Evolutionary conservation across 805 yeast genomes (phyloP), one percentile per base, ranked within the genome.

Genomic region (Saturnispora serradocipensis): DNA sequence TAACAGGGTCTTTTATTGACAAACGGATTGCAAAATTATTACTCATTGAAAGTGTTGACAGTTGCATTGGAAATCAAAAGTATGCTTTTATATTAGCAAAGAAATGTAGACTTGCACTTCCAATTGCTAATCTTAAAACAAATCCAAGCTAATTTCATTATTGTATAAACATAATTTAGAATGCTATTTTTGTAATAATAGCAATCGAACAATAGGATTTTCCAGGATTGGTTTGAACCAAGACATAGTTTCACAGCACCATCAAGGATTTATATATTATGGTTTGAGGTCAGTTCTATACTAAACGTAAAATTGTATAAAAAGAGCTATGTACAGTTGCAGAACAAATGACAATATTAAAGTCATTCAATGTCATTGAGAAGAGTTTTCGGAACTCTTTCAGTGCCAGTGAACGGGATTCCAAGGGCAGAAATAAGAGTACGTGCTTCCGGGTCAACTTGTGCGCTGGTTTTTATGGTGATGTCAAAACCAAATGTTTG

Each of bases 381-480:
- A n/a, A 66, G 56, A 15, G 58, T 50, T 52, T 63, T 67, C 39
- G 71, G 69, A 20, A 67, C 56, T 55, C 70, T 73, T 62, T 77
- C 82, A 49, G 69, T 59, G 25, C 83, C 84, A 48, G 68, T 64
- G 72, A 90, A 87, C 50, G 96, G 95, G 49, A 90, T 67, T 7
- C 96, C 96, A 58, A 81, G 75, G 2, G 88, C 85, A 65, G 95
- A 85, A 55, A 91, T 70, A 59, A 91, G 72, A 18, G 86, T 81
- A 67, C 95, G 82, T 9, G 98, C 97, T 62, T 88, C 93, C 32
- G 82, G 80, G 64, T 90, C 97, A 20, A 88, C 82, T 70, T 89
- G 88, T 7, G 98, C 96, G 35, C 87, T 72, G 20, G 98, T 91
- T 65, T 86, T 86, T 58, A 93, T 70, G 39, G 88, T 86, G 52